phyloP scores from a whole-genome alignment of 1,284 basidiomycete species.

The Sporisorium graminicola region DNA sequence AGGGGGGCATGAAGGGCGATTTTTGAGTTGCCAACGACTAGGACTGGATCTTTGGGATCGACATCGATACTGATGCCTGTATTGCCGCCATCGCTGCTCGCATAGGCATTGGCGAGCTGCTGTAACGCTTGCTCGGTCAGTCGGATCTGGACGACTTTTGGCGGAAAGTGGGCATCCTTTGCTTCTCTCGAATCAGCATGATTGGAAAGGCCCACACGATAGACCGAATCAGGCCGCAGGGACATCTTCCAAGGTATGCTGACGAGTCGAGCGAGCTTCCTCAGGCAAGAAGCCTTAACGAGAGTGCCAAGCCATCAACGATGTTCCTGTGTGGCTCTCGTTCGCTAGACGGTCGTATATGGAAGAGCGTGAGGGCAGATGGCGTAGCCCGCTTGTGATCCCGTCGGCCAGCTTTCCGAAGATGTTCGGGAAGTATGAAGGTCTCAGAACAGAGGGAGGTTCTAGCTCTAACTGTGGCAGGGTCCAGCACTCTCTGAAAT shows the following conservation, averaged over 20 bases:
- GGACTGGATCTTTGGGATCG: constrained; percentile 18
- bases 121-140: constrained; percentile 38
- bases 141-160: constrained; percentile 35
- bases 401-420: not conserved
- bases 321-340: not conserved
- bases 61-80: constrained; percentile 34
- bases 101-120: constrained; percentile 26
- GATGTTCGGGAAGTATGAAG: not conserved
- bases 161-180: constrained; percentile 2
- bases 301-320: not conserved
- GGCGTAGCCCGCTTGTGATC: not conserved
- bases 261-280: not conserved
- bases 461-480: too few species aligned
- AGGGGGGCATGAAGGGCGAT: constrained; percentile 34
- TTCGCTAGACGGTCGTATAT: too few species aligned
- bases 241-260: constrained; percentile 14
- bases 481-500: constrained; percentile 1
- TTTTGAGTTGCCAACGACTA: constrained; percentile 26
- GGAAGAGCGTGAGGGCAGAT: not conserved
- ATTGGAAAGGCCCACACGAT: constrained; percentile 25
- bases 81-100: not conserved
- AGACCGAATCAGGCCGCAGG: constrained; percentile 35
- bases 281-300: not conserved
- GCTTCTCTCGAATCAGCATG: not conserved
- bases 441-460: not conserved